phyloP scores from a whole-genome alignment of 2,329 filamentous ascomycete genomes.

The Aspergillus phoenicis region DNA sequence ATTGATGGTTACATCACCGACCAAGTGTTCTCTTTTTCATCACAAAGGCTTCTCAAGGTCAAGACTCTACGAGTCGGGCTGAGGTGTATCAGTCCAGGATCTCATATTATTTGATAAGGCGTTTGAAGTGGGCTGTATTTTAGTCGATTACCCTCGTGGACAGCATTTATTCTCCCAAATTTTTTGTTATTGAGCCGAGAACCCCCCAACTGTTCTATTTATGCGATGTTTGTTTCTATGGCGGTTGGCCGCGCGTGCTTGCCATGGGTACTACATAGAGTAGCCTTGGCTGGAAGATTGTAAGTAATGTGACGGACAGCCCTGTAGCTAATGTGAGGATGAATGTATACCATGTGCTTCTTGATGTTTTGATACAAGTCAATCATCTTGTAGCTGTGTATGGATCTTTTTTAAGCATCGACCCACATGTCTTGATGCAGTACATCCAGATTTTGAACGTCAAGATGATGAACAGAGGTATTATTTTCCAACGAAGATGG shows the following conservation, averaged over 20 bases:
- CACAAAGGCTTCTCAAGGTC: not conserved
- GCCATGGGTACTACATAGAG: constrained; percentile 8
- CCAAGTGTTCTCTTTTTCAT: not conserved
- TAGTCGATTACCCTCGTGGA: constrained; percentile 16
- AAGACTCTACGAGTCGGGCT: constrained; percentile 6
- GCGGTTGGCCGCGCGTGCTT: constrained; percentile 11
- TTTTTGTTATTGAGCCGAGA: constrained; percentile 16
- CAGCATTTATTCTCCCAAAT: constrained; percentile 11
- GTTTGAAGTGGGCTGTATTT: constrained; percentile 22
- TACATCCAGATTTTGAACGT: too few species aligned
- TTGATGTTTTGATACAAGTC: not conserved
- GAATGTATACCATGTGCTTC: constrained; percentile 24
- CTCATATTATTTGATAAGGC: constrained; percentile 25
- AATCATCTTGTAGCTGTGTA: too few species aligned
- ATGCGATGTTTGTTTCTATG: constrained; percentile 17
- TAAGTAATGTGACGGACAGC: constrained; percentile 25
- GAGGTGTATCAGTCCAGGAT: constrained; percentile 16
- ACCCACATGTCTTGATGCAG: too few species aligned
- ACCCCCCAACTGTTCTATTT: constrained; percentile 13
- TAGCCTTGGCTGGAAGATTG: constrained; percentile 15
- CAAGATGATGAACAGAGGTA: too few species aligned
- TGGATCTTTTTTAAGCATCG: too few species aligned
- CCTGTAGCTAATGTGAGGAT: constrained; percentile 35
- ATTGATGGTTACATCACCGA: not conserved
- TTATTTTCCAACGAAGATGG: too few species aligned